These are phyloP conservation scores for Coemansia sp. DNA, from an alignment of 192 early-diverging fungal genomes.

Conservation along the genomic window DNA sequence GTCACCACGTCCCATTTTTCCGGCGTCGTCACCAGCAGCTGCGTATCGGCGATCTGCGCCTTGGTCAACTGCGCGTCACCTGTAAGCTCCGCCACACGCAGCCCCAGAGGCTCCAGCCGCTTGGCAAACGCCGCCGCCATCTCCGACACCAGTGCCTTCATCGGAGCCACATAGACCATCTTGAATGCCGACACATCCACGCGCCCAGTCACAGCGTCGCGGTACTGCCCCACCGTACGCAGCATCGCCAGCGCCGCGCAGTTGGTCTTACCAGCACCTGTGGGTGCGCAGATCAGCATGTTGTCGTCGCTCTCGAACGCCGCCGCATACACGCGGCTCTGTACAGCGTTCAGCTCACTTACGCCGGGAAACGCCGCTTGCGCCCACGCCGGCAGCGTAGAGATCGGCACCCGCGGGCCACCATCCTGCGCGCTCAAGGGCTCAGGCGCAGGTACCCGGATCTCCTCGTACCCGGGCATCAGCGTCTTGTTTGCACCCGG, in stretches of 20 bases:
- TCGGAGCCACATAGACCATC: conserved; percentile 97
- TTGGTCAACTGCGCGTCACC: conserved; percentile 99
- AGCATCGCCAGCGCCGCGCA: conserved; percentile 93
- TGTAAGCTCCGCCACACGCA: conserved; percentile 89
- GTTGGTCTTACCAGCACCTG: conserved; percentile 98
- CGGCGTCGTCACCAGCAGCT: conserved; percentile 98
- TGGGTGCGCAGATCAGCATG: conserved; percentile 97
- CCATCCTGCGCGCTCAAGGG: conserved; percentile 59
- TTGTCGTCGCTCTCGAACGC: conserved; percentile 97
- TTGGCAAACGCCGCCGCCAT: conserved; percentile 87
- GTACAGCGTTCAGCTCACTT: conserved; percentile 83
- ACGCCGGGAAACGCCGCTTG: conserved; percentile 72
- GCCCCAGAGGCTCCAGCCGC: conserved; percentile 79
- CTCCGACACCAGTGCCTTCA: conserved; percentile 98
- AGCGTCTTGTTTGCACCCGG: conserved; percentile 88
- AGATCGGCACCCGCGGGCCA: conserved; percentile 69
- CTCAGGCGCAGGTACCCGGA: conserved; percentile 91
- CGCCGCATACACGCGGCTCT: conserved; percentile 86
- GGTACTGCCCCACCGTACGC: conserved; percentile 74
- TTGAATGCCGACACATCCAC: conserved; percentile 92
- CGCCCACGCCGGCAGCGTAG: conserved; percentile 77
- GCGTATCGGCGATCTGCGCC: conserved; percentile 86
- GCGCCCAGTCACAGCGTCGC: conserved; percentile 67
- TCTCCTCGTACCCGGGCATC: conserved; percentile 91
- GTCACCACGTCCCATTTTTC: conserved; percentile 99